Conservation (phyloP, 805 yeast genomes). For the Debaryomyces prosopidis region DNA sequence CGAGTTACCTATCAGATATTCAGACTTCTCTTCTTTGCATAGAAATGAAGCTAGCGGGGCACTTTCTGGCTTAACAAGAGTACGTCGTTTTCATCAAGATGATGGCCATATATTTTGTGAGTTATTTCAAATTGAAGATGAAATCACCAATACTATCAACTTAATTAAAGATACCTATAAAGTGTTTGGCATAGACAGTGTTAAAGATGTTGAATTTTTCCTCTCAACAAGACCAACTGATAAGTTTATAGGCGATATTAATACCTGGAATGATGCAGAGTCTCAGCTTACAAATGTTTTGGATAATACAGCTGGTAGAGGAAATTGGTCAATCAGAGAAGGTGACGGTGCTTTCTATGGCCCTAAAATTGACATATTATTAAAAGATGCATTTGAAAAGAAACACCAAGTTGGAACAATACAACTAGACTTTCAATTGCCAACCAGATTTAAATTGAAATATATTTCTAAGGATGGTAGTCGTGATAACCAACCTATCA, state of each 20-base stretch:
- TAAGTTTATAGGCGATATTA: conserved; percentile 71
- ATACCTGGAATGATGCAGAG: conserved; percentile 87
- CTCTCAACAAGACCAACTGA: conserved; percentile 85
- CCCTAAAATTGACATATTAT: conserved; percentile 87
- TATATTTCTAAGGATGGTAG: conserved; percentile 57
- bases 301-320: conserved; percentile 42
- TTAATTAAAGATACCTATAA: conserved; percentile 75
- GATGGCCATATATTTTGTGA: conserved; percentile 97
- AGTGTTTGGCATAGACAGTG: conserved; percentile 56
- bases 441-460: conserved; percentile 74
- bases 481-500: conserved; percentile 70
- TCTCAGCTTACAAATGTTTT: conserved; percentile 59
- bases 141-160: conserved; percentile 69
- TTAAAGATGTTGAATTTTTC: conserved; percentile 54
- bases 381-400: conserved; percentile 77
- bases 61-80: conserved; percentile 86
- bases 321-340: conserved; percentile 70
- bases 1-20: conserved; percentile 80
- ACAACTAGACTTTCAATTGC: conserved; percentile 93
- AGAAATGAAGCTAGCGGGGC: conserved; percentile 96
- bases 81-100: conserved; percentile 94
- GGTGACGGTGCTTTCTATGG: conserved; percentile 99
- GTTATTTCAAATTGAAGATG: conserved; percentile 69
- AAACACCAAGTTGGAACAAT: conserved; percentile 94
- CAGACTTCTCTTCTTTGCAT: conserved; percentile 91